Percentiles rank a stretch among this genome's conserved stretches.
Evolutionary conservation across 202 grass and related monocot species (phyloP).

Genomic region (Miscanthus sacchariflorus): DNA sequence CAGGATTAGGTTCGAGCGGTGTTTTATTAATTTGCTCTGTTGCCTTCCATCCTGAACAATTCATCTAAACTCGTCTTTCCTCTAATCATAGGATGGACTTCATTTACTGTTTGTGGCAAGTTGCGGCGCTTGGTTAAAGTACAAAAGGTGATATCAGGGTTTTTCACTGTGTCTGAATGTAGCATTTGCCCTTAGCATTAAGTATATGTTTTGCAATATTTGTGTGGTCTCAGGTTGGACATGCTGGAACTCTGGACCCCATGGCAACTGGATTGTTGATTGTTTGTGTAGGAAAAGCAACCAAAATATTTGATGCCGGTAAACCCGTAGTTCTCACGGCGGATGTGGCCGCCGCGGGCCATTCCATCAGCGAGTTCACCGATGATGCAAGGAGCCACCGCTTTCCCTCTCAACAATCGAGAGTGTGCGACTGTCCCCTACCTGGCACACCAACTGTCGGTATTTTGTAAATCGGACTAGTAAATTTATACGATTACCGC

Average conservation of each 20-base stretch:
- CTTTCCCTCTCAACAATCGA: too few species aligned
- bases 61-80: slow-evolving; percentile 40
- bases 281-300: slow-evolving; percentile 98
- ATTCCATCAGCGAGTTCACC: too few species aligned
- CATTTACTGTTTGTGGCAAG: slow-evolving; percentile 99
- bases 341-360: too few species aligned
- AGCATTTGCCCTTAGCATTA: not conserved
- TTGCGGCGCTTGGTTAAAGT: slow-evolving; percentile 89
- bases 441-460: too few species aligned
- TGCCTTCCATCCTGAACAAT: slow-evolving; percentile 21
- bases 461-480: too few species aligned
- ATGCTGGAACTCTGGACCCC: slow-evolving; percentile 94
- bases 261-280: slow-evolving; percentile 95
- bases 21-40: not conserved
- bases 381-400: too few species aligned
- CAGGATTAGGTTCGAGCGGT: too few species aligned
- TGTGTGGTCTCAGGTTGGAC: slow-evolving; percentile 71
- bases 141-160: slow-evolving; percentile 65
- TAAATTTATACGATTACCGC: too few species aligned
- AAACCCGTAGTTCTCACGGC: too few species aligned
- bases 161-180: slow-evolving; percentile 7
- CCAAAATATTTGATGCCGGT: slow-evolving; percentile 48
- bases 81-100: slow-evolving; percentile 82
- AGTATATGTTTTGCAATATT: slow-evolving; percentile 22
- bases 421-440: too few species aligned